phyloP scores from a whole-genome alignment of 306 rosid genomes.

The Canavalia ensiformis region DNA sequence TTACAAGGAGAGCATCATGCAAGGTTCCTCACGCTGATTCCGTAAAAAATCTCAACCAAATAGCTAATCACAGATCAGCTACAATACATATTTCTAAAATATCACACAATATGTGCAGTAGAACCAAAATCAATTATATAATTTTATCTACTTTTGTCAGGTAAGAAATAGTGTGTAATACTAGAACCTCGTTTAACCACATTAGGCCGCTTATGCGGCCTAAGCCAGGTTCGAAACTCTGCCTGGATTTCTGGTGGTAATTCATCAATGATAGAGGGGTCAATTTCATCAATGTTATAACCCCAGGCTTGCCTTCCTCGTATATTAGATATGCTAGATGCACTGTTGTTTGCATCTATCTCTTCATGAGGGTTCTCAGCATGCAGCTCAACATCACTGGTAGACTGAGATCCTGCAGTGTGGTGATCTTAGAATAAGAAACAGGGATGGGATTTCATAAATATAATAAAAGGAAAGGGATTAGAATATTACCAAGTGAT shows the following conservation, averaged over 20 bases:
- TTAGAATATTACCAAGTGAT: conserved; percentile 53
- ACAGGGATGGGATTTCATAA: neutral
- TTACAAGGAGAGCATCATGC: conserved; percentile 7
- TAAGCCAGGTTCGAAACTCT: conserved; percentile 71
- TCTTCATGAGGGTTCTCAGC: conserved; percentile 50
- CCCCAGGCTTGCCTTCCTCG: conserved; percentile 70
- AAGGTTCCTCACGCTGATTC: neutral
- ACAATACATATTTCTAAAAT: conserved; percentile 2
- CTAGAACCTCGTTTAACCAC: conserved; percentile 67
- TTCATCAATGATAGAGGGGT: conserved; percentile 77
- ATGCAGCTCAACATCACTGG: conserved; percentile 39
- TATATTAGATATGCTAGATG: conserved; percentile 30
- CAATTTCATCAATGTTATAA: conserved; percentile 81
- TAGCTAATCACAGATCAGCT: conserved; percentile 33
- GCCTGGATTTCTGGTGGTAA: conserved; percentile 88
- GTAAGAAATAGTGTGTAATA: conserved; percentile 76
- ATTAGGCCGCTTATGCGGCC: conserved; percentile 79
- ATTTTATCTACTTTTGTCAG: conserved; percentile 59
- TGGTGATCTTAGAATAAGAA: conserved; percentile 18
- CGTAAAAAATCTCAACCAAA: conserved; percentile 33
- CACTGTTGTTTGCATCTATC: conserved; percentile 31
- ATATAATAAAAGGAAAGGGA: conserved; percentile 31
- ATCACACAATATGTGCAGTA: conserved; percentile 24
- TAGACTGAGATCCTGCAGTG: conserved; percentile 50
- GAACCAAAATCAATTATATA: neutral